Evolutionary conservation across 129 eudicot species (phyloP).

Genomic region (Ambrosia trifida): DNA sequence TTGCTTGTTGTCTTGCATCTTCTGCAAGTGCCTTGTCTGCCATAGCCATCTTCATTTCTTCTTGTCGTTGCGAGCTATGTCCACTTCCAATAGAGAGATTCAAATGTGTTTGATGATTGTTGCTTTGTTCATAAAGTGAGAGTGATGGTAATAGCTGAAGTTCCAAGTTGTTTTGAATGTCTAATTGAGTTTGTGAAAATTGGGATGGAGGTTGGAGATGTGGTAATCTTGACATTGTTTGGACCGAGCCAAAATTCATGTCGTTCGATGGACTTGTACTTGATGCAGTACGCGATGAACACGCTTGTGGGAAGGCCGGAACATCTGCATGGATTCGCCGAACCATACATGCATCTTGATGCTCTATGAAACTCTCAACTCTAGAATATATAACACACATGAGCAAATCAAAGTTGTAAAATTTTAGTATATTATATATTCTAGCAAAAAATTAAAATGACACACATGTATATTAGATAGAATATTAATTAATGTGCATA

Average conservation of each 20-base stretch:
- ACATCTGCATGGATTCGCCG: constrained; percentile 39
- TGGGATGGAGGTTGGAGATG: constrained; percentile 31
- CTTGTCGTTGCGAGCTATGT: constrained; percentile 27
- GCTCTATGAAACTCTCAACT: constrained; percentile 77
- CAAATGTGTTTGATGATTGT: constrained; percentile 44
- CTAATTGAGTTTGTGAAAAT: constrained; percentile 10
- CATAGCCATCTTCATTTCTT: constrained; percentile 50
- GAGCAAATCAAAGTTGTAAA: constrained; percentile 11
- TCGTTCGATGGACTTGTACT: constrained; percentile 61
- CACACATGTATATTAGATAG: no score
- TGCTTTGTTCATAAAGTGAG: constrained; percentile 22
- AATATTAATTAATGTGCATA: no score
- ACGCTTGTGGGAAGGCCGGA: constrained; percentile 45
- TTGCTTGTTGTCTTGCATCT: constrained; percentile 65
- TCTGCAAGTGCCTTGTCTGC: constrained; percentile 68
- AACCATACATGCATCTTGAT: constrained; percentile 62
- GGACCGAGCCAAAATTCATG: constrained; percentile 33
- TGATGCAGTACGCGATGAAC: constrained; percentile 52
- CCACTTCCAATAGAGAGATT: constrained; percentile 62
- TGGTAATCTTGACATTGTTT: constrained; percentile 31
- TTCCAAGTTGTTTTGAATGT: constrained; percentile 48
- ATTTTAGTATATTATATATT: background rate
- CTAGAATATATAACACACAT: constrained; percentile 31
- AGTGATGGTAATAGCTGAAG: constrained; percentile 56
- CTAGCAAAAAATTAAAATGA: background rate